Base-by-base conservation (phyloP, 2,329 filamentous ascomycete species). In the Nemania diffusa region DNA sequence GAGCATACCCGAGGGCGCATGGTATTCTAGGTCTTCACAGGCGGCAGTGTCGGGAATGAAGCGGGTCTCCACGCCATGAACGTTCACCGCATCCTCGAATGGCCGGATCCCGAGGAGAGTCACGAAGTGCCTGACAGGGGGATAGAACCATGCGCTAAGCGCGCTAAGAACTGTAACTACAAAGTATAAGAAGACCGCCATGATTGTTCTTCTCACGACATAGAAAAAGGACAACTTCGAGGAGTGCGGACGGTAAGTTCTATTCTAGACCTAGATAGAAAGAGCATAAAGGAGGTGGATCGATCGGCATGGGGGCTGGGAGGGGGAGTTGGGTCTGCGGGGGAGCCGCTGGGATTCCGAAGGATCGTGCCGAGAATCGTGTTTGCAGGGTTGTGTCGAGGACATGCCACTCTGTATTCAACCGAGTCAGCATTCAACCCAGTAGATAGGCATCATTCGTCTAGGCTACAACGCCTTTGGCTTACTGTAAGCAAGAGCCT, bases 11-110 rank as follows among this genome's bases (percentile, higher is more conserved):
- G 82, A 84, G 0, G 81, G 74, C 1, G 73, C 73, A 67, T 89
- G 83, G 62, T 87, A 82, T 71, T 90, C 87, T 3, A 90, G 55
- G 67, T 90, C 88, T 71, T 90, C 88, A 72, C 88, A 90, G 17
- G 86, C 80, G 2, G 80, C 74, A 0, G 88, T 89, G 68, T 87
- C 84, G 0, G 81, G 75, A 9, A 90, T 85, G 9, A 73, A 67
- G 5, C 51, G 63, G 7, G 69, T 73, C 53, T 75, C 72, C 13
- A 69, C 57, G 8, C 74, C 72, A n/a, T 73, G 69, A 17, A 73
- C 34, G 51, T 72, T 73, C 27, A 64, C 60, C 55, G 64, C 62
- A 50, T 65, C 56, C 40, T 59, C 57, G 26, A 72, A 67, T 0
- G 69, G 68, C 44, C 71, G 64, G 51, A 70, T 53, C 9, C 74